phyloP scores from a whole-genome alignment of 768 basidiomycete species.

The Infundibulicybe gibba region DNA sequence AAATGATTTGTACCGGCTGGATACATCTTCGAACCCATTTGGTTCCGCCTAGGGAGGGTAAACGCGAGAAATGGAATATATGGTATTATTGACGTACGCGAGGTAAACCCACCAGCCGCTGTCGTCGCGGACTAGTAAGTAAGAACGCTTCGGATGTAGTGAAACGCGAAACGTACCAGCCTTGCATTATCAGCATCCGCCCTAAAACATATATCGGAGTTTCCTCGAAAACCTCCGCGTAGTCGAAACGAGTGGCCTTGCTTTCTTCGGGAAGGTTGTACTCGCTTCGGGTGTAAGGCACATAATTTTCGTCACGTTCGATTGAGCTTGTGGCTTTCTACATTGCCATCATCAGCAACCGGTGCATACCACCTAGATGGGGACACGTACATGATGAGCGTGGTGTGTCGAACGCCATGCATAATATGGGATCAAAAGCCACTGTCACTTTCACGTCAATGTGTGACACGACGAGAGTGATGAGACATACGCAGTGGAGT shows the following conservation, averaged over 20 bases:
- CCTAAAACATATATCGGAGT: slow-evolving; percentile 41
- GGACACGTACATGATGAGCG: slow-evolving; percentile 52
- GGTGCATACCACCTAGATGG: background rate
- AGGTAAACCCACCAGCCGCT: slow-evolving; percentile 28
- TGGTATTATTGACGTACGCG: background rate
- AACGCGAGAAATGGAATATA: too few relatives aligned
- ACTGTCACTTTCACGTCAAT: slow-evolving; percentile 22
- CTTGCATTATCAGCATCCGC: slow-evolving; percentile 48
- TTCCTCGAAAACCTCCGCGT: slow-evolving; percentile 48
- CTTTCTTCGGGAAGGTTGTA: slow-evolving; percentile 36
- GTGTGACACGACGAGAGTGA: background rate
- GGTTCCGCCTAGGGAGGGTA: slow-evolving; percentile 28
- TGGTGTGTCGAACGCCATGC: slow-evolving; percentile 70
- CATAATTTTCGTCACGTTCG: slow-evolving; percentile 75
- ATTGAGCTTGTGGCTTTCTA: slow-evolving; percentile 68
- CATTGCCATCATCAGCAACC: background rate
- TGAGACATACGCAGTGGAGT: slow-evolving; percentile 35
- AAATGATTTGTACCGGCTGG: slow-evolving; percentile 46
- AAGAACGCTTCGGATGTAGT: slow-evolving; percentile 1
- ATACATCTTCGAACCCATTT: slow-evolving; percentile 44
- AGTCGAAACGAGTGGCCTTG: slow-evolving; percentile 35
- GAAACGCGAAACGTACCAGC: slow-evolving; percentile 23
- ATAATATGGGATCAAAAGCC: slow-evolving; percentile 54
- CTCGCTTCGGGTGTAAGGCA: slow-evolving; percentile 44
- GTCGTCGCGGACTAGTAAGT: background rate